Conservation (phyloP, 2,329 filamentous ascomycete species). For the Aspergillus novoparasiticus region DNA sequence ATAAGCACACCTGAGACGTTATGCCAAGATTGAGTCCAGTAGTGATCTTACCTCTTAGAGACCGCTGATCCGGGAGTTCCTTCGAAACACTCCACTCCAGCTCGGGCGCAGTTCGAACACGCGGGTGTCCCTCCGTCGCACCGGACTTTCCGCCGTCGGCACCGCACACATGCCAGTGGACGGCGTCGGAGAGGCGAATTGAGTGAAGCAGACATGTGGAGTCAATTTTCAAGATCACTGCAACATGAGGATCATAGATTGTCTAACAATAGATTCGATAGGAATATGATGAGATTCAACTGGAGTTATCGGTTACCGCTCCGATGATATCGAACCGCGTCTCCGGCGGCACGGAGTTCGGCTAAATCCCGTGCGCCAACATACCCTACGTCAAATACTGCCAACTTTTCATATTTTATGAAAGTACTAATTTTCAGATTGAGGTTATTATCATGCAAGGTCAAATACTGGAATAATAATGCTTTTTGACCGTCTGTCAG, state of each 20-base stretch:
- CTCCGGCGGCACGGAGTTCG: not conserved
- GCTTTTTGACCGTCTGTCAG: too few relatives aligned
- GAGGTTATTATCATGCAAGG: too few relatives aligned
- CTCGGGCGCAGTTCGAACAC: constrained; percentile 10
- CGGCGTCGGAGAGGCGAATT: not conserved
- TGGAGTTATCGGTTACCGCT: not conserved
- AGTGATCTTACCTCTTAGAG: not conserved
- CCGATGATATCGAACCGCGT: not conserved
- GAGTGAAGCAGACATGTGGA: not conserved
- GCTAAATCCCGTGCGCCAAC: not conserved
- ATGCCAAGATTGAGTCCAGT: too few relatives aligned
- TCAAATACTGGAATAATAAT: too few relatives aligned
- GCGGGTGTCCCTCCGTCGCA: constrained; percentile 10
- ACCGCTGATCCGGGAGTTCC: constrained; percentile 2
- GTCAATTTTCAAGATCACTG: too few relatives aligned
- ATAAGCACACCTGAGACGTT: not conserved
- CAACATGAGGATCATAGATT: too few relatives aligned
- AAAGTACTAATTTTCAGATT: too few relatives aligned
- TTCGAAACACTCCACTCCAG: constrained; percentile 11
- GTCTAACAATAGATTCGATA: too few relatives aligned
- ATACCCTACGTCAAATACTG: too few relatives aligned
- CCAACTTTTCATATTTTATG: too few relatives aligned
- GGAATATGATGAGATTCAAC: not conserved
- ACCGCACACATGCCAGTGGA: constrained; percentile 2
- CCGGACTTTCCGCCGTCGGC: constrained; percentile 8